Base-by-base conservation (phyloP, 108 stramenopile species). In the Mediolabrus comicus region DNA sequence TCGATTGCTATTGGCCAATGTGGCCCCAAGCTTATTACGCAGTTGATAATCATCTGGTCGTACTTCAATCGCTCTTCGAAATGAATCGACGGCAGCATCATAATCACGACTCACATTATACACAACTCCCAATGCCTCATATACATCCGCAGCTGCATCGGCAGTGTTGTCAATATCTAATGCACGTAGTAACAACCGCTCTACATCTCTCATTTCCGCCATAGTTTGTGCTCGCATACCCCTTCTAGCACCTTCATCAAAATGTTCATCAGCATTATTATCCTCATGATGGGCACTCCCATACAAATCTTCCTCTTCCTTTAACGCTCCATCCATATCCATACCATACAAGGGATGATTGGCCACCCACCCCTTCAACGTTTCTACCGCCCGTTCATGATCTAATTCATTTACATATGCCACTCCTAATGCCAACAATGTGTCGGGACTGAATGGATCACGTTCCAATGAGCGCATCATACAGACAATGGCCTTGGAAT, bases 11-110 rank as follows among this genome's bases (percentile, higher is more conserved):
- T 98, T 98, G n/a, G 98, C 98, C 34, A 98, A 77, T 2, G 98
- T 97, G 3, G 98, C 98, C 7, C 96, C 98, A 17, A 98, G 71
- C 80, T 96, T 96, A 70, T 98, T 98, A 72, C 87, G 92, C 10
- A 97, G 74, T 53, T 88, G 83, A 75, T 97, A 88, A 67, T 97
- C 94, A 49, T 85, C 71, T 0, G 92, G 90, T 31, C 90, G 73
- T 10, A 75, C 59, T 26, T 84, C 69, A 24, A 96, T 73, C 4
- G 96, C 96, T 38, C 72, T 66, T 52, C 78, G 83, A 53, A 98
- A 96, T 6, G 83, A 66, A 19, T 81, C 84, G 2, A 87, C 87
- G 10, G 98, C 96, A 8, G 83, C 74, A 41, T 90, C 90, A 69
- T 91, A 97, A 71, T 98, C 95, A 30, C 84, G 75, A 32, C 85